These are phyloP conservation scores for Phytophthora lateralis DNA, from an alignment of 352 stramenopile species.

Conservation along the genomic window DNA sequence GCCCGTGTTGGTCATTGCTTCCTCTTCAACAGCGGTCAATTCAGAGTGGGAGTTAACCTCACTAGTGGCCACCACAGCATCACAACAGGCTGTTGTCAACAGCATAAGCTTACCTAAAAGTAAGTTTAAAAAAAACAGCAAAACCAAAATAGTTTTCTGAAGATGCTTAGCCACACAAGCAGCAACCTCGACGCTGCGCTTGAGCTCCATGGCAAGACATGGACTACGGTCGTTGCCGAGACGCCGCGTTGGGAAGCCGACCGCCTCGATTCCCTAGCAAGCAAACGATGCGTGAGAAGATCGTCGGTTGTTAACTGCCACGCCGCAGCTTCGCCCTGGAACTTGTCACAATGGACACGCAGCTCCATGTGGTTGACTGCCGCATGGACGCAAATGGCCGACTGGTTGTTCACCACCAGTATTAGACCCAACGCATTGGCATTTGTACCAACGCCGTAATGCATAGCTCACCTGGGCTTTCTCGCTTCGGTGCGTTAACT, in stretches of 20 bases:
- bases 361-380: slow-evolving; percentile 10
- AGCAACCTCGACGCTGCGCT: neutral
- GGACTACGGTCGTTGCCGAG: neutral
- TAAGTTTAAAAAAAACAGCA: too few relatives aligned
- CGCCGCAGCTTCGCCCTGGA: neutral
- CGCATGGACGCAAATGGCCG: slow-evolving; percentile 7
- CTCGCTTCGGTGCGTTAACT: too few relatives aligned
- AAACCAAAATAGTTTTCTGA: too few relatives aligned
- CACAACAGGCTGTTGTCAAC: too few relatives aligned
- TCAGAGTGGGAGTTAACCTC: slow-evolving; percentile 6
- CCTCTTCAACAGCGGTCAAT: slow-evolving; percentile 16
- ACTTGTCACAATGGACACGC: slow-evolving; percentile 21
- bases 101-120: too few relatives aligned
- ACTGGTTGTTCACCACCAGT: slow-evolving; percentile 2
- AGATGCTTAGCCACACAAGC: too few relatives aligned
- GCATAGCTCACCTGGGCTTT: slow-evolving; percentile 8
- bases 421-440: neutral
- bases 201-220: slow-evolving; percentile 1
- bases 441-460: slow-evolving; percentile 19
- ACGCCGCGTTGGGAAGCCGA: neutral
- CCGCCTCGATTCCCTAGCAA: neutral
- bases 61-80: neutral
- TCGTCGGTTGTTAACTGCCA: slow-evolving; percentile 5
- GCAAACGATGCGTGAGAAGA: slow-evolving; percentile 11
- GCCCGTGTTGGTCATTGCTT: slow-evolving; percentile 17